Evolutionary conservation across 2,329 filamentous ascomycete genomes (phyloP), one percentile per base, ranked within the genome.

Genomic region (Aspergillus thermomutatus): DNA sequence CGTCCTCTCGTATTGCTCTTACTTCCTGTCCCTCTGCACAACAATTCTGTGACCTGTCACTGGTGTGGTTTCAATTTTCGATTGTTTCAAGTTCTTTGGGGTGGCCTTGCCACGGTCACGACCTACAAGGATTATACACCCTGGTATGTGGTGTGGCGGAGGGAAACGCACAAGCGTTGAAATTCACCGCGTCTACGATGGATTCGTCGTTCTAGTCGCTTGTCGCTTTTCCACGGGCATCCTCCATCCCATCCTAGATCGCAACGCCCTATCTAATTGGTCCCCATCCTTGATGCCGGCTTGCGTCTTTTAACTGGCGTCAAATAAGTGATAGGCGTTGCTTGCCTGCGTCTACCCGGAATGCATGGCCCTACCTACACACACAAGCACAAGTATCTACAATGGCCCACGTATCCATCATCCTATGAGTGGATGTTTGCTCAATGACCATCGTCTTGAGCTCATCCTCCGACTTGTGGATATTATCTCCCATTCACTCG

Each of bases 331-430:
- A 64, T 65, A 62, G 60, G 60, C 59, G 58, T 64, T 46, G 60
- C 56, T 57, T 57, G 53, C 56, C 66, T 71, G 69, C 68, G 60
- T 60, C 64, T 69, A 70, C 56, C 69, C 68, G 66, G 57, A 61
- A 64, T 68, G 67, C 65, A 62, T 60, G 54, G 58, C 59, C 54
- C 59, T 58, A 55, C 41, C 41, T 45, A 19, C 41, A 23, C 41
- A 23, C 28, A 34, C 28, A 34, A 6, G 11, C 28, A 40, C 11
- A 8, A 11, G 11, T 23, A 46, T 25, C 19, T 57, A 57, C 54
- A 55, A 58, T 64, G 60, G 62, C 60, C 61, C 60, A 60, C 59
- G 61, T 63, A 56, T 55, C 58, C 50, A 52, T 58, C 56, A 54
- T 56, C 52, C 52, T 47, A 40, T 45, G 41, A 45, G 21, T 45